Evolutionary conservation across 2,329 filamentous ascomycete species (phyloP).

Genomic region (Fonsecaea erecta): DNA sequence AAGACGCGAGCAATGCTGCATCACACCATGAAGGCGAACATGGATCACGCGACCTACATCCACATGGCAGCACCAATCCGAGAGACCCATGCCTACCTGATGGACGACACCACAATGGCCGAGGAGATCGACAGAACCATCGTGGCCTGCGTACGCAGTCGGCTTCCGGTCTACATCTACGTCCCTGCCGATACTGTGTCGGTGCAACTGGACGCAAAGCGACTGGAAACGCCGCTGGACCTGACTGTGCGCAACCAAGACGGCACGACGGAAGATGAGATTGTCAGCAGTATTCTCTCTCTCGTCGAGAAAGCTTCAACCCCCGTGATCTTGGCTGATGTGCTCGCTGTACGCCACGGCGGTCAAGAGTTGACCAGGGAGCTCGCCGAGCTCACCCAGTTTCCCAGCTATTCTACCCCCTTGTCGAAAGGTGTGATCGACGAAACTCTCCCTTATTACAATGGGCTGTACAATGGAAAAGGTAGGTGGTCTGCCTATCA

Average conservation of each 20-base stretch:
- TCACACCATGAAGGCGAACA: slow-evolving; percentile 40
- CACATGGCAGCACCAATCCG: slow-evolving; percentile 36
- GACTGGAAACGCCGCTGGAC: slow-evolving; percentile 72
- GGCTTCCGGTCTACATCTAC: slow-evolving; percentile 38
- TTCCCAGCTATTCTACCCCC: slow-evolving; percentile 31
- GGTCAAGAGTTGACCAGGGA: slow-evolving; percentile 26
- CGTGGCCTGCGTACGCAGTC: slow-evolving; percentile 32
- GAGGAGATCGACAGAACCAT: slow-evolving; percentile 38
- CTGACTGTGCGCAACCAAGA: slow-evolving; percentile 37
- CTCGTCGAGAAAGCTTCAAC: slow-evolving; percentile 26
- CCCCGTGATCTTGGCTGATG: slow-evolving; percentile 28
- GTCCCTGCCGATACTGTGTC: slow-evolving; percentile 36
- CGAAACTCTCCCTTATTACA: slow-evolving; percentile 27
- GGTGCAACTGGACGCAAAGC: slow-evolving; percentile 36
- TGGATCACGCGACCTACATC: slow-evolving; percentile 36
- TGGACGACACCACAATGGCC: slow-evolving; percentile 36
- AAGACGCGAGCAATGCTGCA: slow-evolving; percentile 49
- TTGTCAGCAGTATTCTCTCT: slow-evolving; percentile 49
- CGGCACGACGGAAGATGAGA: slow-evolving; percentile 62
- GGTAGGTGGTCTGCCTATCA: slow-evolving; percentile 17
- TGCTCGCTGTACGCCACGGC: slow-evolving; percentile 27
- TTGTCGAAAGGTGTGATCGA: slow-evolving; percentile 32
- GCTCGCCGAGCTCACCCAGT: slow-evolving; percentile 26
- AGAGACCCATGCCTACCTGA: slow-evolving; percentile 36
- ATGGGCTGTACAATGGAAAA: slow-evolving; percentile 33